Evolutionary conservation across 495 filamentous ascomycete species (phyloP).

Genomic region (Hypoxylon rickii): DNA sequence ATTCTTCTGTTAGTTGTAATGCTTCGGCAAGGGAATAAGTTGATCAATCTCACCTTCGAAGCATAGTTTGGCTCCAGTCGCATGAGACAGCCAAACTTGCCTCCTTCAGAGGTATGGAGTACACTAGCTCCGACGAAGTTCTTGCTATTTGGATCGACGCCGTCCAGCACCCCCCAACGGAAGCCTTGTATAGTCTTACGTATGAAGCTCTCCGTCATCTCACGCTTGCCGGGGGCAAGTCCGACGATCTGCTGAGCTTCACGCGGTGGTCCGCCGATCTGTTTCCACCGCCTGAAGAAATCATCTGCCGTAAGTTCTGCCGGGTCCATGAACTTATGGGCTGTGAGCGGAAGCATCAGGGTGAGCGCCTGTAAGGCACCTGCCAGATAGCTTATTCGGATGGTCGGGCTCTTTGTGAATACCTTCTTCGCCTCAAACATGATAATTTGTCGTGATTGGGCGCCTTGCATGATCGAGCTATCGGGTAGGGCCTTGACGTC

Average conservation of each 20-base stretch:
- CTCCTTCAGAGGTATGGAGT: slow-evolving; percentile 76
- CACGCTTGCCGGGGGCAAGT: slow-evolving; percentile 53
- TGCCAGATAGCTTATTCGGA: slow-evolving; percentile 91
- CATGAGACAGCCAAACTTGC: slow-evolving; percentile 93
- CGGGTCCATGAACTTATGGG: slow-evolving; percentile 96
- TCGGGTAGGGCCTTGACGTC: slow-evolving; percentile 89
- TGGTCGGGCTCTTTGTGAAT: slow-evolving; percentile 84
- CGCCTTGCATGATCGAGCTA: slow-evolving; percentile 70
- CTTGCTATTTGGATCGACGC: slow-evolving; percentile 85
- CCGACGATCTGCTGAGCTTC: slow-evolving; percentile 89
- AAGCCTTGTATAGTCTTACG: slow-evolving; percentile 74
- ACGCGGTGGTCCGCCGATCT: slow-evolving; percentile 86
- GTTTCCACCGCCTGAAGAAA: slow-evolving; percentile 98
- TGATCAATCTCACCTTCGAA: slow-evolving; percentile 66
- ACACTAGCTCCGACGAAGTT: slow-evolving; percentile 96
- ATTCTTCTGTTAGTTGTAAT: slow-evolving; percentile 35
- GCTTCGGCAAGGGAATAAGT: neutral
- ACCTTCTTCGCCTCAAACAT: slow-evolving; percentile 86
- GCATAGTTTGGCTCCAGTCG: slow-evolving; percentile 93
- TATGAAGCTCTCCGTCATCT: slow-evolving; percentile 63
- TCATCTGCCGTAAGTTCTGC: slow-evolving; percentile 83
- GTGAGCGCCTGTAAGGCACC: slow-evolving; percentile 93
- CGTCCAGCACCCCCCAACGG: slow-evolving; percentile 82
- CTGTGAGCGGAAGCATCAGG: slow-evolving; percentile 82
- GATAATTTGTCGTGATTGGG: slow-evolving; percentile 89